These are phyloP conservation scores for Deuterostichococcus epilithicus DNA, from an alignment of 139 green algal species.

Conservation along the genomic window DNA sequence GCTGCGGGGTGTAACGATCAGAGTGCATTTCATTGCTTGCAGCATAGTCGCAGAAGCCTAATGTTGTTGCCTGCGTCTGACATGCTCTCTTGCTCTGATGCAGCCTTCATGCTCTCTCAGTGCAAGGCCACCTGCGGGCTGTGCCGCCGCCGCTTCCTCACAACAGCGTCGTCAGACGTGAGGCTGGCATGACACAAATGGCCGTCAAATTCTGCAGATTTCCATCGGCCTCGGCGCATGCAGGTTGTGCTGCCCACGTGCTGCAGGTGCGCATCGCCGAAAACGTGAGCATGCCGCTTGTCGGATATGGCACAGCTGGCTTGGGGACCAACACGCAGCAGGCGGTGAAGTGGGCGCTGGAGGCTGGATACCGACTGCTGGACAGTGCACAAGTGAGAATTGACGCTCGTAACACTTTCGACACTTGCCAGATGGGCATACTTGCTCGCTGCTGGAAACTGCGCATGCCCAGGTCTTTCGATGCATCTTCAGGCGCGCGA, in stretches of 20 bases:
- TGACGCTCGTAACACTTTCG: no score
- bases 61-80: no score
- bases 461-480: not conserved
- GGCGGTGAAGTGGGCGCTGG: constrained; percentile 53
- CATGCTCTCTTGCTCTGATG: not conserved
- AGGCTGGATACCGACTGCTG: constrained; percentile 59
- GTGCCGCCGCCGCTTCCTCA: constrained; percentile 21
- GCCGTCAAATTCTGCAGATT: no score
- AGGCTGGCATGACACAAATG: no score
- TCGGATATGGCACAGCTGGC: constrained; percentile 81
- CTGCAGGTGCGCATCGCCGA: constrained; percentile 39
- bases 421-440: no score
- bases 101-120: constrained; percentile 39
- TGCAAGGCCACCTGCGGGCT: constrained; percentile 37
- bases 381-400: constrained; percentile 61
- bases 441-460: not conserved
- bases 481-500: constrained; percentile 43
- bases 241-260: not conserved
- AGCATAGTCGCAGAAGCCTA: no score
- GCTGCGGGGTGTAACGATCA: no score
- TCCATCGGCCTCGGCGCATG: constrained; percentile 2
- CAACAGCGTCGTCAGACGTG: constrained; percentile 15
- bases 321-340: constrained; percentile 46
- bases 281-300: constrained; percentile 51
- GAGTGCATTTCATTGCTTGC: no score